Conservation (phyloP, 1,284 basidiomycete species). For the Ustilago bromivora region DNA sequence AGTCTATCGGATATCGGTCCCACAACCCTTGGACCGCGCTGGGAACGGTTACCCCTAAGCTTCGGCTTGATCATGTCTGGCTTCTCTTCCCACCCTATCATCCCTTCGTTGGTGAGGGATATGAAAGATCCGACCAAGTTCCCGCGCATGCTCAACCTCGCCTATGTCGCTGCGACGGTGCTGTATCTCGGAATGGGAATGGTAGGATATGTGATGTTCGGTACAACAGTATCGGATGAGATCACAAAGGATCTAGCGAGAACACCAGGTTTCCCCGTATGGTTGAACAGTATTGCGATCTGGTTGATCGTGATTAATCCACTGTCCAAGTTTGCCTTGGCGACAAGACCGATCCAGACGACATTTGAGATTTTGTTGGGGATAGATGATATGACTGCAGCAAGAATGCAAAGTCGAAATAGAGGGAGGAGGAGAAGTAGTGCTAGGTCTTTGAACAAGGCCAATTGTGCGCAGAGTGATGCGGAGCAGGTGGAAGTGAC, state of each 20-base stretch:
- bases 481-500: conserved; percentile 1
- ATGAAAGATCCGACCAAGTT: conserved; percentile 88
- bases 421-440: conserved; percentile 23
- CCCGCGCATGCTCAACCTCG: conserved; percentile 83
- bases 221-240: conserved; percentile 74
- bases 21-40: conserved; percentile 77
- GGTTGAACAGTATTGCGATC: conserved; percentile 81
- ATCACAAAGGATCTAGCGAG: conserved; percentile 86
- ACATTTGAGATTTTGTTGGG: conserved; percentile 66
- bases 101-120: conserved; percentile 88
- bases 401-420: conserved; percentile 6
- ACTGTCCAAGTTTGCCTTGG: conserved; percentile 84
- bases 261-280: conserved; percentile 80
- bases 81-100: conserved; percentile 92
- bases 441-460: conserved; percentile 8
- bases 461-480: background rate
- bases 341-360: conserved; percentile 76
- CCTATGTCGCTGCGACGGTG: conserved; percentile 84
- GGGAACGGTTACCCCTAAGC: conserved; percentile 73
- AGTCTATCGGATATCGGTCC: conserved; percentile 81
- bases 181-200: conserved; percentile 85
- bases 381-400: conserved; percentile 47
- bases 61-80: conserved; percentile 97
- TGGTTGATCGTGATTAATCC: conserved; percentile 88
- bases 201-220: conserved; percentile 85